Base-by-base conservation (phyloP, 1,284 basidiomycete genomes). In the Pseudozyma sp. region DNA sequence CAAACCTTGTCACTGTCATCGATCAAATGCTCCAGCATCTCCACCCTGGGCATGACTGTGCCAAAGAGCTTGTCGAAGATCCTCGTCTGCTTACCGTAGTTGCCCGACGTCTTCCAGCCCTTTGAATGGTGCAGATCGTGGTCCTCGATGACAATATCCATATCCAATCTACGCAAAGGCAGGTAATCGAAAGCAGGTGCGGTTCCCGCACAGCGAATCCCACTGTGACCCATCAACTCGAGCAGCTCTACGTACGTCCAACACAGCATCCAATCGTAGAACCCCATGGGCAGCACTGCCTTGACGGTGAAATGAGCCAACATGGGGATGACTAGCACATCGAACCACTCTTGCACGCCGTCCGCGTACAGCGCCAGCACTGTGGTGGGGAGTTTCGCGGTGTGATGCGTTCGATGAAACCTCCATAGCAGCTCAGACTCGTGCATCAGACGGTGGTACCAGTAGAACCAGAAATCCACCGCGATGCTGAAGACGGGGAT, bases 61-160 rank as follows among this genome's bases (percentile, higher is more conserved):
- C 77, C 77, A 35, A 82, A 84, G 14, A 83, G 29, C 3, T 42
- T 43, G 40, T 84, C 82, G 75, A 76, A 83, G 7, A 83, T 43
- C 0, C 73, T 59, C 3, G 78, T 77, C 64, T 84, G 79, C 57
- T 84, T 83, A 2, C 83, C 81, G 59, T 79, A 82, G 53, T 80
- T 79, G 19, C 58, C 54, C 6, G 50, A 54, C 57, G 45, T 59
- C 34, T 62, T 76, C 81, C 62, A 81, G 2, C 82, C 82, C 16
- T 61, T 54, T 5, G 54, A 54, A 52, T 84, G 82, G 52, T 85
- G 83, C 17, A 79, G 49, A 47, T 84, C 81, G 49, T 83, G 83
- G 50, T 84, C 83, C 59, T 84, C 82, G 10, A 84, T 52, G 33
- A 57, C 54, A 5, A 84, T 61, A 7, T 82, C 82, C 54, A 71